These are phyloP conservation scores for Vitis cinerea DNA, from an alignment of 164 flowering plant species.

Conservation along the genomic window DNA sequence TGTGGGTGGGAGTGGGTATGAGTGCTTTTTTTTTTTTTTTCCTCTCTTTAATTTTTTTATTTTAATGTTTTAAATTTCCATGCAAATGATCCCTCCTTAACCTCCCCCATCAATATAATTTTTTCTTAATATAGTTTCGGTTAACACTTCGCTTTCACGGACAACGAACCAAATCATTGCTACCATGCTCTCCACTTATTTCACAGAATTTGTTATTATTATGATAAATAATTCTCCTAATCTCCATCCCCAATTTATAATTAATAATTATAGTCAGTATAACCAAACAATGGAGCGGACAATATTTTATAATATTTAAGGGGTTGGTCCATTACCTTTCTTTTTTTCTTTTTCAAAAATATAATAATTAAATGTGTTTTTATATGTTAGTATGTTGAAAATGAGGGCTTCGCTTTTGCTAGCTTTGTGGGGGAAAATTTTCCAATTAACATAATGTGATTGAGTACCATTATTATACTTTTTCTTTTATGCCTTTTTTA, in stretches of 20 bases:
- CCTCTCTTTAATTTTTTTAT: not conserved
- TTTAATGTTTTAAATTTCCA: no score
- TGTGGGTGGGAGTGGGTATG: constrained; percentile 1
- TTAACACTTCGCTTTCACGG: constrained; percentile 19
- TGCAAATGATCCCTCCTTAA: no score
- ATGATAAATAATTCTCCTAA: not conserved
- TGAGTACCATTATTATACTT: constrained; percentile 1
- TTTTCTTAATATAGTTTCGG: constrained; percentile 5
- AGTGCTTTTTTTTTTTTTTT: not conserved
- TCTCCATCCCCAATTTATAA: not conserved
- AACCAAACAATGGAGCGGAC: no score
- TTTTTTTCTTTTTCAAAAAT: no score
- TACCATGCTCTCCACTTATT: constrained; percentile 11
- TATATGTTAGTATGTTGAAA: not conserved
- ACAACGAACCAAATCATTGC: constrained; percentile 19
- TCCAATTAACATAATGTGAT: constrained; percentile 10
- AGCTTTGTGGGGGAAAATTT: constrained; percentile 5
- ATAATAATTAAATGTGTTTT: no score
- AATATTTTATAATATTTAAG: no score
- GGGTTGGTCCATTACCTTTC: no score
- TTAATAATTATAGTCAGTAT: not conserved
- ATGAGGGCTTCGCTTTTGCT: constrained; percentile 3
- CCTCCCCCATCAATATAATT: no score
- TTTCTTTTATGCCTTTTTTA: not conserved
- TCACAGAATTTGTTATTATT: not conserved